A percentile compares a stretch with the other conserved stretches of the same genome.
These are phyloP conservation scores for Plasmodium coatneyi DNA, from an alignment of 169 alveolate genomes.

Conservation along the genomic window DNA sequence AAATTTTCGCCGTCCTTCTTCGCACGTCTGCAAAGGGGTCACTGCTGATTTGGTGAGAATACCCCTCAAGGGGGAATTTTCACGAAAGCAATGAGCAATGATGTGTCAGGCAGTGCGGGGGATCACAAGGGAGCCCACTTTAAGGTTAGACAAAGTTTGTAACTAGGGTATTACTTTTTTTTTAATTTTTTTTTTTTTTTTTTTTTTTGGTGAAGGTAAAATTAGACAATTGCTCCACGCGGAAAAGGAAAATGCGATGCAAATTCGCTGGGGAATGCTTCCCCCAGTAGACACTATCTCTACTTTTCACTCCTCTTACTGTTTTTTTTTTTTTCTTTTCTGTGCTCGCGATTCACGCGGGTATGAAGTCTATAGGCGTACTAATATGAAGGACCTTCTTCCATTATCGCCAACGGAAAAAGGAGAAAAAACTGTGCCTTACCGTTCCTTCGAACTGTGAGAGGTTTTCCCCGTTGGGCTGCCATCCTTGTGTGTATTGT, in stretches of 20 bases:
- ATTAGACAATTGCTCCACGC: conserved; percentile 20
- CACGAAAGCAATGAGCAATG: neutral
- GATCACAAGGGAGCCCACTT: neutral
- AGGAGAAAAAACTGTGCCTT: neutral
- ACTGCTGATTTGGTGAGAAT: neutral
- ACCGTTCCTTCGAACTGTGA: neutral
- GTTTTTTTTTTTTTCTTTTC: neutral
- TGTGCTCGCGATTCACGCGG: neutral
- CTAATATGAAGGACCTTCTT: neutral
- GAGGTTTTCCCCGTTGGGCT: neutral
- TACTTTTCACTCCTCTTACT: neutral
- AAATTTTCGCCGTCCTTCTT: neutral
- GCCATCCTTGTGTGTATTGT: neutral
- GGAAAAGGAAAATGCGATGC: neutral
- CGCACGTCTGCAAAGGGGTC: neutral
- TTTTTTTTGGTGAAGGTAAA: neutral
- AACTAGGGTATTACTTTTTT: neutral
- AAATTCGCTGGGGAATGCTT: neutral
- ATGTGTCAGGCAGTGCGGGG: neutral
- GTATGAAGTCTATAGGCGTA: neutral
- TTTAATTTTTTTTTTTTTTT: neutral
- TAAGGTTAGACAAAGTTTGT: neutral
- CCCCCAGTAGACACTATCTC: neutral
- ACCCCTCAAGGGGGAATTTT: neutral
- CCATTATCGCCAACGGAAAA: neutral